Percentiles rank a stretch among this genome's conserved stretches.
Conservation (phyloP, 192 early-diverging fungal species). For the Backusella parvicylindrica region DNA sequence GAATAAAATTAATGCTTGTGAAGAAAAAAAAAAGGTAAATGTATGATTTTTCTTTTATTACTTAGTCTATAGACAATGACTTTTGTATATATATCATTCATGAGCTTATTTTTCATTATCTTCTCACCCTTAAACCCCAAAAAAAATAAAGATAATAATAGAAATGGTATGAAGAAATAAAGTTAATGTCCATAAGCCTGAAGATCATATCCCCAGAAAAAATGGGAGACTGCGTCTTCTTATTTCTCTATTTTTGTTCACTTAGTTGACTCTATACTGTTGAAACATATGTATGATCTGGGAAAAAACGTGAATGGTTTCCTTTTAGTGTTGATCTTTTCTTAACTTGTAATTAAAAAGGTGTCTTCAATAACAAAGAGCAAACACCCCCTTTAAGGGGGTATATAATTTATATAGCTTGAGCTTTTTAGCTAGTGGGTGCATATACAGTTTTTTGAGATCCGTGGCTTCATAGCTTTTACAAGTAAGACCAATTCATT, state of each 20-base stretch:
- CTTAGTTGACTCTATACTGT: not conserved
- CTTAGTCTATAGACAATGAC: no score
- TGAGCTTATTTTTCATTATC: no score
- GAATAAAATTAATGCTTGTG: not conserved
- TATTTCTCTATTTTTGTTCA: not conserved
- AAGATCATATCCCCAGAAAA: not conserved
- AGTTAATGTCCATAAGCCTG: not conserved
- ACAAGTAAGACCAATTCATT: not conserved
- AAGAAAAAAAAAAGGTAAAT: not conserved
- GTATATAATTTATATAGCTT: not conserved
- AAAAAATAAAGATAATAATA: no score
- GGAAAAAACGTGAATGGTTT: not conserved
- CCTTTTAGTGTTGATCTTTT: not conserved
- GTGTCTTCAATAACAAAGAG: not conserved
- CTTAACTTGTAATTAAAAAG: not conserved
- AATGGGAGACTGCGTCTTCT: not conserved
- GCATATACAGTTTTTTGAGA: not conserved
- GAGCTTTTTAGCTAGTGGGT: not conserved
- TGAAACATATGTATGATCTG: not conserved
- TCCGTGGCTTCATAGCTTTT: not conserved
- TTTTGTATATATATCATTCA: no score
- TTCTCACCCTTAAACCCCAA: no score
- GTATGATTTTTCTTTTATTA: no score
- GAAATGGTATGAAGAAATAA: no score
- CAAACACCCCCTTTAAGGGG: not conserved